phyloP scores from a whole-genome alignment of 495 filamentous ascomycete genomes.

The Aspergillus ostianus region DNA sequence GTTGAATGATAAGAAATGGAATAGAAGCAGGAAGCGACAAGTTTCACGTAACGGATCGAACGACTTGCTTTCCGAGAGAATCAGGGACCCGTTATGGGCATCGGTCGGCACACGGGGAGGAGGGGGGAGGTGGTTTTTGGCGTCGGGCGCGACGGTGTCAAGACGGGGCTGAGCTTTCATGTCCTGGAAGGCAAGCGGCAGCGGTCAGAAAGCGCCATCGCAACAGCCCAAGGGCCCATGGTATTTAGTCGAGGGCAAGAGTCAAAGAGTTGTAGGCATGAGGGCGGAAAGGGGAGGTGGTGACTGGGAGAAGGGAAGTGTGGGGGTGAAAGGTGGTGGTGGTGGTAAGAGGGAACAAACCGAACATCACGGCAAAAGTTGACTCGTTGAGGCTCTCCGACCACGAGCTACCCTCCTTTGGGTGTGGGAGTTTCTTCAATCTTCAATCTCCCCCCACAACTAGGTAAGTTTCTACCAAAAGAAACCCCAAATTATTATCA shows the following conservation, averaged over 20 bases:
- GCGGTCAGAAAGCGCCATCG: constrained; percentile 27
- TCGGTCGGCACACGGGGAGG: constrained; percentile 12
- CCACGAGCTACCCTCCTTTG: too few relatives aligned
- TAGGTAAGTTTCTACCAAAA: too few relatives aligned
- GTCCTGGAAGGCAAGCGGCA: constrained; percentile 23
- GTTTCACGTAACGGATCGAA: background rate
- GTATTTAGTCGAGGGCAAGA: constrained; percentile 6
- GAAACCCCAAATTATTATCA: too few relatives aligned
- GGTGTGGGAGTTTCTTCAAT: too few relatives aligned
- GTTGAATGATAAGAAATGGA: background rate
- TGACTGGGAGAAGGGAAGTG: constrained; percentile 7
- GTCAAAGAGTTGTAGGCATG: background rate
- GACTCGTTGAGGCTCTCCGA: too few relatives aligned
- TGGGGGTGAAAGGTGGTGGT: background rate
- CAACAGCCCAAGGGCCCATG: constrained; percentile 18
- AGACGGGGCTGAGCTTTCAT: constrained; percentile 21
- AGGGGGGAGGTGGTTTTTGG: constrained; percentile 14
- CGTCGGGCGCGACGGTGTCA: constrained; percentile 25
- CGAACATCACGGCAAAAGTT: too few relatives aligned
- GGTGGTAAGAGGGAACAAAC: too few relatives aligned
- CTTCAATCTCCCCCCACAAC: too few relatives aligned
- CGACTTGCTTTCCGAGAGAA: background rate
- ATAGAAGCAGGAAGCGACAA: background rate
- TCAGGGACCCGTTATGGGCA: constrained; percentile 4
- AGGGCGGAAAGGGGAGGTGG: background rate